A percentile compares a stretch with the other conserved stretches of the same genome.
Evolutionary conservation across 306 rosid genomes (phyloP).

Genomic region (Ammopiptanthus mongolicus): DNA sequence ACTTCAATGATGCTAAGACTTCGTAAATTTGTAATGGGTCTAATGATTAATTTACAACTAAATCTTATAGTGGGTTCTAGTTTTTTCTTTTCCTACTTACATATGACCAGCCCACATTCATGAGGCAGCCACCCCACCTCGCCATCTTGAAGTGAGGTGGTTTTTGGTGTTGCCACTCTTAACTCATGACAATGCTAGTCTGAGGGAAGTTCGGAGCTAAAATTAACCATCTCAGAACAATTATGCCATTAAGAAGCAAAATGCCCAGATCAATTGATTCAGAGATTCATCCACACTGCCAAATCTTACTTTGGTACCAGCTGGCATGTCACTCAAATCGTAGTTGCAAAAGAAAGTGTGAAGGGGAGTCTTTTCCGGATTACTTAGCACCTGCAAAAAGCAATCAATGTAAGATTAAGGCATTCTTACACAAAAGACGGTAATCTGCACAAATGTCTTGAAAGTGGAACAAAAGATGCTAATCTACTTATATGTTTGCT

Average conservation of each 20-base stretch:
- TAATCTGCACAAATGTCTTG: neutral
- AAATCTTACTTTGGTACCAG: conserved; percentile 85
- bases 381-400: conserved; percentile 82
- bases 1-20: neutral
- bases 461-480: neutral
- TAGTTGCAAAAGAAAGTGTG: conserved; percentile 98
- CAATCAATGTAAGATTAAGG: conserved; percentile 10
- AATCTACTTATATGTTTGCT: neutral
- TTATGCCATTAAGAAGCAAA: conserved; percentile 1
- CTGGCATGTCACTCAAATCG: conserved; percentile 94
- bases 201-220: conserved; percentile 2
- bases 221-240: neutral
- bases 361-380: conserved; percentile 97
- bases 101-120: neutral
- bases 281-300: neutral
- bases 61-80: neutral
- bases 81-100: neutral
- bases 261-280: neutral
- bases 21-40: neutral
- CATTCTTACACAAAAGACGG: neutral
- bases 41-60: neutral
- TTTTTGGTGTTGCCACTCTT: neutral
- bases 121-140: neutral
- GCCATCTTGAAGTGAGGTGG: neutral
- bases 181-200: neutral